Conservation (phyloP, 2,329 filamentous ascomycete species). For the Hypoxylon sp. region DNA sequence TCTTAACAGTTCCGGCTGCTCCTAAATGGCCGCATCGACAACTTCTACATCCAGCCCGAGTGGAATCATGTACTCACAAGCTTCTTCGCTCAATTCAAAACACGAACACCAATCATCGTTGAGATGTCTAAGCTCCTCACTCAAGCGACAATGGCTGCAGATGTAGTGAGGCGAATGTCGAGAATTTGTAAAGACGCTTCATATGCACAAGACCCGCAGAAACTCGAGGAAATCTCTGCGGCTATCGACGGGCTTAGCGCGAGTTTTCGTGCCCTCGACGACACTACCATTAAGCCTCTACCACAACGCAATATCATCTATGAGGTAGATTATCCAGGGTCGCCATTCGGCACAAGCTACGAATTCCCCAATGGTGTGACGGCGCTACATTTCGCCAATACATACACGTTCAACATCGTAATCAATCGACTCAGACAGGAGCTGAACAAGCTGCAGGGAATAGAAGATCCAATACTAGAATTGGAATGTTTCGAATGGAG, state of each 20-base stretch:
- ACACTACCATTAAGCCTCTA: conserved; percentile 24
- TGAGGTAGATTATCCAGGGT: conserved; percentile 23
- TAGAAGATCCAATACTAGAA: conserved; percentile 27
- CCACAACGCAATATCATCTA: conserved; percentile 21
- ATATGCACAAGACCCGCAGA: conserved; percentile 7
- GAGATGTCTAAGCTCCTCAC: conserved; percentile 29
- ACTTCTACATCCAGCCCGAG: conserved; percentile 29
- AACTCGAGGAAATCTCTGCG: conserved; percentile 14
- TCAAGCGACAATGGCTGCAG: conserved; percentile 9
- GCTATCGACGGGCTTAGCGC: conserved; percentile 10
- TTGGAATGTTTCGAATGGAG: conserved; percentile 26
- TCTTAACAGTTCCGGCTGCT: conserved; percentile 21
- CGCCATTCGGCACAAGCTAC: conserved; percentile 29
- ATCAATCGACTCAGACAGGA: conserved; percentile 25
- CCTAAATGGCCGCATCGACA: conserved; percentile 23
- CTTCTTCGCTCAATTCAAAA: conserved; percentile 25
- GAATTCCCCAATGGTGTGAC: conserved; percentile 14
- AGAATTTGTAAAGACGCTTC: conserved; percentile 5
- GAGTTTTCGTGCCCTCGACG: conserved; percentile 18
- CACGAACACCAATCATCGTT: conserved; percentile 11
- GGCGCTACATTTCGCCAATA: conserved; percentile 32
- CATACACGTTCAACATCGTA: conserved; percentile 25
- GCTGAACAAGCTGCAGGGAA: conserved; percentile 23
- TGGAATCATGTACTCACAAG: conserved; percentile 22
- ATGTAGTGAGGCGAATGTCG: conserved; percentile 11